These are phyloP conservation scores for Kwoniella sp. DNA, from an alignment of 768 basidiomycete species.

Conservation along the genomic window DNA sequence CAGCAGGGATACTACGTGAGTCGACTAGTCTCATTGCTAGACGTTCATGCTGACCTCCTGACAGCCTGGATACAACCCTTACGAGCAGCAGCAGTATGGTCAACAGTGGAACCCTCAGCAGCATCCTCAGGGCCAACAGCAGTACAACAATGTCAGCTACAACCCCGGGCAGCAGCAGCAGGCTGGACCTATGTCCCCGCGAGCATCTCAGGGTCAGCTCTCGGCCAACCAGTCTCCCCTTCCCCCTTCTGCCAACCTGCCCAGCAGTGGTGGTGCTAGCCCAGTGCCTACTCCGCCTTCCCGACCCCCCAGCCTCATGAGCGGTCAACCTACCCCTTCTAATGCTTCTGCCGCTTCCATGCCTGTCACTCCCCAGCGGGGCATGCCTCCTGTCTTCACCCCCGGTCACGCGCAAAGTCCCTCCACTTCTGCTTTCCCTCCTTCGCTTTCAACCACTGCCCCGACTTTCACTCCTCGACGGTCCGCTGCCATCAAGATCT, in stretches of 20 bases:
- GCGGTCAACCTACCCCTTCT: constrained; percentile 27
- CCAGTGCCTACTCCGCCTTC: constrained; percentile 35
- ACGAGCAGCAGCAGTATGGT: constrained; percentile 24
- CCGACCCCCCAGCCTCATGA: constrained; percentile 30
- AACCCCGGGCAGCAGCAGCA: constrained; percentile 12
- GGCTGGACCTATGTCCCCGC: constrained; percentile 26
- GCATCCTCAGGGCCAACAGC: constrained; percentile 28
- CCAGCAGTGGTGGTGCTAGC: constrained; percentile 29
- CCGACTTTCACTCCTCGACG: constrained; percentile 49
- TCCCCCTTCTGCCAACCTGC: constrained; percentile 22
- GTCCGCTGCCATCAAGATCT: constrained; percentile 50
- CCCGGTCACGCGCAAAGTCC: constrained; percentile 14
- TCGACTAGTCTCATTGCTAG: constrained; percentile 1
- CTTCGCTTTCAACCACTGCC: constrained; percentile 45
- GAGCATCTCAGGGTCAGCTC: constrained; percentile 18
- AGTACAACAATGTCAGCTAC: constrained; percentile 17
- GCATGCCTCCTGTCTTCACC: constrained; percentile 24
- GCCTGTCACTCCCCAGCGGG: constrained; percentile 31
- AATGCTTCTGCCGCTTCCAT: constrained; percentile 18
- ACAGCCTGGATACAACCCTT: constrained; percentile 26
- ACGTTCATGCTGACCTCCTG: neutral
- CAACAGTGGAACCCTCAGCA: constrained; percentile 38
- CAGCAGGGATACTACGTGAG: constrained; percentile 38
- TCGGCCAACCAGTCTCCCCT: constrained; percentile 21
- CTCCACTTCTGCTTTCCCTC: constrained; percentile 13